Percentiles rank a stretch among this genome's conserved stretches.
Evolutionary conservation across 208 protist genomes (phyloP).

Genomic region (Acanthamoeba triangularis): DNA sequence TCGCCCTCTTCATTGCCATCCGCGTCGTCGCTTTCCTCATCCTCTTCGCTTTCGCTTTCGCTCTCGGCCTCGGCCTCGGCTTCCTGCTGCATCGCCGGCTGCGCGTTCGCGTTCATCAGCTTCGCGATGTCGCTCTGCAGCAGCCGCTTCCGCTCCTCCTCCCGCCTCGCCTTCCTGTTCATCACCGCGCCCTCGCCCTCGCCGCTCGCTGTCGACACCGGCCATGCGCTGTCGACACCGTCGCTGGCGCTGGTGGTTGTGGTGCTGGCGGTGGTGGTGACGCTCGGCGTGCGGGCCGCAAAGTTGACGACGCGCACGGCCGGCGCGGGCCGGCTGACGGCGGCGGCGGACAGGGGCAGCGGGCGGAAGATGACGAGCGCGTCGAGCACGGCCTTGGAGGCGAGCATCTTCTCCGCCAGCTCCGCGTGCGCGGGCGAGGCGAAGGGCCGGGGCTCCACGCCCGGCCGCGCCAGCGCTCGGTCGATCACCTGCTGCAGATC

Average conservation of each 20-base stretch:
- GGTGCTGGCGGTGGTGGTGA: too few species aligned
- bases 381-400: slow-evolving; percentile 36
- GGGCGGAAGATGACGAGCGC: not conserved
- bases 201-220: not conserved
- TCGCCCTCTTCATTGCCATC: not conserved
- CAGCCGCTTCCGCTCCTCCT: not conserved
- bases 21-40: not conserved
- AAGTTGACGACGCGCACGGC: not conserved
- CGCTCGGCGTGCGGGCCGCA: not conserved
- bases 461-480: not conserved
- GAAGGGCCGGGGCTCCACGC: not conserved
- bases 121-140: not conserved
- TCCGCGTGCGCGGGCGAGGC: not conserved
- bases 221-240: not conserved
- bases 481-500: slow-evolving; percentile 43
- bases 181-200: not conserved
- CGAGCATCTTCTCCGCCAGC: slow-evolving; percentile 16
- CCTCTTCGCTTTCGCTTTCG: not conserved
- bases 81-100: not conserved
- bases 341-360: not conserved
- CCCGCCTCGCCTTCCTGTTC: not conserved
- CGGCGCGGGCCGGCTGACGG: not conserved
- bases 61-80: not conserved
- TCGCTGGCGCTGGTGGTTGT: not conserved
- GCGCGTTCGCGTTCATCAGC: not conserved